Conservation (phyloP, 2,329 filamentous ascomycete genomes). For the Fusarium palustre region DNA sequence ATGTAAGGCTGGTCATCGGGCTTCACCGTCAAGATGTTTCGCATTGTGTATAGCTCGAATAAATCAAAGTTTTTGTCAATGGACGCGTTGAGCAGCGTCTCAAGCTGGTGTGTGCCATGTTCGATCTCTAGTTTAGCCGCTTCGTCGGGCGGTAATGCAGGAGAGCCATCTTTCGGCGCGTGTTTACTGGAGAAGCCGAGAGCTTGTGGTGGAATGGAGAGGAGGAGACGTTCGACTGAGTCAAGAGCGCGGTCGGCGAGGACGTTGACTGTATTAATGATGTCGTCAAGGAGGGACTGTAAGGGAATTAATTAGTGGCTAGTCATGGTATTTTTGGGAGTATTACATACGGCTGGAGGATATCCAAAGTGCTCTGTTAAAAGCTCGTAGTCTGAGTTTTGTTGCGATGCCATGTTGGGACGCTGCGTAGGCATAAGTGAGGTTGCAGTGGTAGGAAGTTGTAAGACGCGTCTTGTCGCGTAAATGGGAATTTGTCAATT, state of each 20-base stretch:
- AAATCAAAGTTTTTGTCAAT: constrained; percentile 89
- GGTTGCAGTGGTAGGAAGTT: constrained; percentile 1
- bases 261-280: constrained; percentile 96
- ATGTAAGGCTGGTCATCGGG: constrained; percentile 82
- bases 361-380: constrained; percentile 97
- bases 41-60: constrained; percentile 88
- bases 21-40: constrained; percentile 80
- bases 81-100: constrained; percentile 82
- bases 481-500: constrained; percentile 13
- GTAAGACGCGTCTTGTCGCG: constrained; percentile 39
- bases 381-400: constrained; percentile 70
- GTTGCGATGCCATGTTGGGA: constrained; percentile 50
- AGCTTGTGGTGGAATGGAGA: constrained; percentile 76
- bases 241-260: constrained; percentile 90
- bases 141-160: constrained; percentile 56
- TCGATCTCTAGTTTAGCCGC: constrained; percentile 77
- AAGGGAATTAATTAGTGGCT: constrained; percentile 1
- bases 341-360: constrained; percentile 80
- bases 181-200: constrained; percentile 79
- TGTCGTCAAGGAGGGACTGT: constrained; percentile 94
- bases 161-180: constrained; percentile 51
- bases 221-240: constrained; percentile 85
- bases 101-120: constrained; percentile 85
- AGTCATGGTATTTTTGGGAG: background rate
- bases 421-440: constrained; percentile 1